phyloP scores from a whole-genome alignment of 2,329 filamentous ascomycete species.

The Emericellopsis atlantica region DNA sequence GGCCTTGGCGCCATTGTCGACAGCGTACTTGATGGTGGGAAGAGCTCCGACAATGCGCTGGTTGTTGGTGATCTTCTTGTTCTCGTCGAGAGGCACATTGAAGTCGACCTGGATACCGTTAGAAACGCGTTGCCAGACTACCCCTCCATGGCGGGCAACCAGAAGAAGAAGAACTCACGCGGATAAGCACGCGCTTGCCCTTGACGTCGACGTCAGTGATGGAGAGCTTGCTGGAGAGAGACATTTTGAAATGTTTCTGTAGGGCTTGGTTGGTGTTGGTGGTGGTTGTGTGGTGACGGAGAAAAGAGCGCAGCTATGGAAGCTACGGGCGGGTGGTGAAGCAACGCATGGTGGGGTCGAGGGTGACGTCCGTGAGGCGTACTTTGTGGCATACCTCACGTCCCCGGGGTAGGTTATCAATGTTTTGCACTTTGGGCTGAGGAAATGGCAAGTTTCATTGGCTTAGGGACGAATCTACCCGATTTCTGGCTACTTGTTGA shows the following conservation, averaged over 20 bases:
- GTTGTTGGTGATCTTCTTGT: conserved; percentile 94
- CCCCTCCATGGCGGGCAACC: conserved; percentile 14
- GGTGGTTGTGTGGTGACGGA: conserved; percentile 8
- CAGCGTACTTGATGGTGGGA: conserved; percentile 88
- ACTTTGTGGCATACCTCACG: too few relatives aligned
- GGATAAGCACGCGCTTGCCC: conserved; percentile 95
- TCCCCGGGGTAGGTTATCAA: too few relatives aligned
- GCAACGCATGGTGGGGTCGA: too few relatives aligned
- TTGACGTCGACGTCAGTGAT: conserved; percentile 95
- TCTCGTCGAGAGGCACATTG: conserved; percentile 90
- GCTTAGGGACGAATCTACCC: too few relatives aligned
- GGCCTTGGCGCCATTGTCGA: conserved; percentile 81
- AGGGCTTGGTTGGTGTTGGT: not conserved
- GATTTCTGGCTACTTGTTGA: too few relatives aligned
- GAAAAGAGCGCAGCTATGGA: conserved; percentile 3
- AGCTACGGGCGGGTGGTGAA: too few relatives aligned
- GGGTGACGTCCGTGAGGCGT: too few relatives aligned
- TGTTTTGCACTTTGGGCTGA: too few relatives aligned
- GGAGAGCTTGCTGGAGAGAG: conserved; percentile 95
- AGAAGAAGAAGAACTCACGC: conserved; percentile 46
- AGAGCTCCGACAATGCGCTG: conserved; percentile 95
- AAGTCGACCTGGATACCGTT: conserved; percentile 70
- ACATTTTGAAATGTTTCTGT: conserved; percentile 50
- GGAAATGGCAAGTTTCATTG: too few relatives aligned
- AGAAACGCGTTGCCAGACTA: too few relatives aligned